phyloP scores from a whole-genome alignment of 2,329 filamentous ascomycete genomes.

The Clarireedia monteithiana region DNA sequence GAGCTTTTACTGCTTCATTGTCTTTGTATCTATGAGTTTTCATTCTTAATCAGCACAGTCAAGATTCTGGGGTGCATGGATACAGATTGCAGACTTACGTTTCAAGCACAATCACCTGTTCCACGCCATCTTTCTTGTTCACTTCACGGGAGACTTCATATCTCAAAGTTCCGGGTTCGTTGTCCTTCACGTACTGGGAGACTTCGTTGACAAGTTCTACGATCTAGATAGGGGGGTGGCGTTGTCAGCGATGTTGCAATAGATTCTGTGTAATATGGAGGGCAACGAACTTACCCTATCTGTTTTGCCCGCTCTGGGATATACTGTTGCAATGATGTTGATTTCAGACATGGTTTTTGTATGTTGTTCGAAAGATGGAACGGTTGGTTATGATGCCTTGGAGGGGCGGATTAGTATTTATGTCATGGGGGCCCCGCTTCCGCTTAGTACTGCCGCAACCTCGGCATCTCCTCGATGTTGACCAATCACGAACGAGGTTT shows the following conservation, averaged over 20 bases:
- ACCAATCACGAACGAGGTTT: too few species aligned
- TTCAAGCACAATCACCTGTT: constrained; percentile 26
- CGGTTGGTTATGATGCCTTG: background rate
- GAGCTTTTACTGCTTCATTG: constrained; percentile 20
- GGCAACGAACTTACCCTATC: constrained; percentile 17
- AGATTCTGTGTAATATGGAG: background rate
- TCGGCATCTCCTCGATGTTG: too few species aligned
- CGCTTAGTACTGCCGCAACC: too few species aligned
- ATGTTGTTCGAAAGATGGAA: background rate
- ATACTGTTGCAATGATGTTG: constrained; percentile 22
- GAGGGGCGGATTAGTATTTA: too few species aligned
- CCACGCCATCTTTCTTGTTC: constrained; percentile 21
- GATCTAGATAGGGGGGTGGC: constrained; percentile 13
- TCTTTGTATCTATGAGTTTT: constrained; percentile 21
- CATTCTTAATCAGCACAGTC: background rate
- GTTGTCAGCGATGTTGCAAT: background rate
- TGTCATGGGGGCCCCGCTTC: too few species aligned
- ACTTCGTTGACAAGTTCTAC: constrained; percentile 21
- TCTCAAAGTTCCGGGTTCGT: constrained; percentile 23
- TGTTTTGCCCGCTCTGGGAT: constrained; percentile 22
- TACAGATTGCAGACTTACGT: constrained; percentile 14
- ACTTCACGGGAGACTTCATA: constrained; percentile 21
- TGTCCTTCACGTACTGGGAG: constrained; percentile 17
- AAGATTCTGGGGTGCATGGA: background rate
- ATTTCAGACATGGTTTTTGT: constrained; percentile 16